Evolutionary conservation across 2,329 filamentous ascomycete genomes (phyloP), one percentile per base, ranked within the genome.

Genomic region (Emmonsia crescens): DNA sequence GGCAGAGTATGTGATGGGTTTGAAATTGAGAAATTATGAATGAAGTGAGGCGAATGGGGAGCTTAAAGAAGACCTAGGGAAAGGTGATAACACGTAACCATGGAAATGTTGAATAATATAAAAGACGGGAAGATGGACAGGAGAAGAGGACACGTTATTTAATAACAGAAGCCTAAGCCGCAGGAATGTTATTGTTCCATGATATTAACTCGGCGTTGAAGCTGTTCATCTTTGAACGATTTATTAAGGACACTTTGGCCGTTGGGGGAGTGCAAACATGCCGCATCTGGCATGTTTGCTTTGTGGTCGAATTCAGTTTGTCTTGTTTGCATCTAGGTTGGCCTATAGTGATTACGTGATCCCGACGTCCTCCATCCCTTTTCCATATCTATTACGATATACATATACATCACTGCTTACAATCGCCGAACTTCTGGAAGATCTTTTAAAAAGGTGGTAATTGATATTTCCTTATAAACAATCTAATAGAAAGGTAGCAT

Each of bases 171-270:
- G 33, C 2, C 38, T 27, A 29, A 16, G 51, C 16, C 51, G 33
- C 40, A 27, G 38, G 33, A 49, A 48, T 51, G 42, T 60, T 56
- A 49, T 56, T 62, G 14, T 40, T 48, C 52, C 24, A 49, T 40
- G 27, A 51, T 56, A 54, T 57, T 19, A 38, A 1, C 4, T 8
- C 3, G 31, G 36, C 19, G 29, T 55, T 49, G 36, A 57, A 59
- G 31, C 33, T 36, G 9, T 54, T 46, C 16, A 21, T 31, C 3
- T 8, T 27, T 40, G 29, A 27, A 29, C 19, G 6, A n/a, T 21
- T 19, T 44, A 55, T 46, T 64, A 57, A 66, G 65, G 65, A 66
- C 65, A 66, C 65, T 65, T 66, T 66, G 65, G 64, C 65, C 51
- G 46, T 55, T 38, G 38, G 31, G 38, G 21, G 33, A 38, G 24